Evolutionary conservation across 257 asterid genomes (phyloP).

Genomic region (Nyctanthes arbortristis): DNA sequence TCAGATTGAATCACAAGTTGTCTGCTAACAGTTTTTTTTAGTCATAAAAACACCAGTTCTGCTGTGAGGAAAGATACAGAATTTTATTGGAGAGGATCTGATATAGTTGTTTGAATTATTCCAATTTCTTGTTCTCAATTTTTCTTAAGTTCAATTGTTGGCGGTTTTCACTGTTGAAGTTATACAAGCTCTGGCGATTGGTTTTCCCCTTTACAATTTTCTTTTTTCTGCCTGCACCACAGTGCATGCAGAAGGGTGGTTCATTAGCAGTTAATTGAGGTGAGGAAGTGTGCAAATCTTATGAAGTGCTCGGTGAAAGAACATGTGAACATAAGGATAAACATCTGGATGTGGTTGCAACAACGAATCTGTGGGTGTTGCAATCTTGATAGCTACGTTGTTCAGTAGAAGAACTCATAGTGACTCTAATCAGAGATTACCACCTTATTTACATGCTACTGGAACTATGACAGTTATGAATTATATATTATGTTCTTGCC

Average conservation of each 20-base stretch:
- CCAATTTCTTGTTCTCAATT: background rate
- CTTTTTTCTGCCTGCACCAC: background rate
- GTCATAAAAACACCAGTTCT: background rate
- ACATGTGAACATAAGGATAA: background rate
- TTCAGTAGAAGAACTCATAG: no score
- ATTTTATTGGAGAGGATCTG: background rate
- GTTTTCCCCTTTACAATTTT: background rate
- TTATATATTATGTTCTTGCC: slow-evolving; percentile 7
- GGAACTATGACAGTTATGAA: slow-evolving; percentile 10
- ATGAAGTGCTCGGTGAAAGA: background rate
- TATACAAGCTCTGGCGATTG: background rate
- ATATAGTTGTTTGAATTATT: background rate
- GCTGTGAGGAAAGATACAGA: background rate
- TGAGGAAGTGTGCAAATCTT: background rate
- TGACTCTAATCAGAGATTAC: background rate
- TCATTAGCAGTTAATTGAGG: background rate
- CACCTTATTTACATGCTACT: background rate
- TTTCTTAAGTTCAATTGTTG: background rate
- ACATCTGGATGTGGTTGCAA: background rate
- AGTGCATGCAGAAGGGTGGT: background rate
- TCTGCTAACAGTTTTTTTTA: background rate
- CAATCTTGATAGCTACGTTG: background rate
- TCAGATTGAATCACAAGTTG: background rate
- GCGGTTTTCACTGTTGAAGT: background rate
- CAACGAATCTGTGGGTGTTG: background rate